Evolutionary conservation across 2,329 filamentous ascomycete species (phyloP), one percentile per base, ranked within the genome.

Genomic region (Sodiomyces alkalinus): DNA sequence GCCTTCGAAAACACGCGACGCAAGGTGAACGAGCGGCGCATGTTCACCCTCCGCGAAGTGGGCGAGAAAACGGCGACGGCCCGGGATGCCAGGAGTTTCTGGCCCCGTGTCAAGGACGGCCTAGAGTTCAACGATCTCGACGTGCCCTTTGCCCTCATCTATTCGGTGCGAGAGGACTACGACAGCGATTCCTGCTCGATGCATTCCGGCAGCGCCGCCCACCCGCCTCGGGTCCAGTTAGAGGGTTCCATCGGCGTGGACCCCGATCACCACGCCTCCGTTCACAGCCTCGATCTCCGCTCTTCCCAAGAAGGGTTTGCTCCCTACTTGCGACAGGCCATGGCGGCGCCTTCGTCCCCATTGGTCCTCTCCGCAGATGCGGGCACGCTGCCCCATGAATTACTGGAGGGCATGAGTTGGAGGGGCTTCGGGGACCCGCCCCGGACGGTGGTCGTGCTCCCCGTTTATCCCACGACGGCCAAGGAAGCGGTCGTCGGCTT

Each of bases 1-100:
- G 69, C 75, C 0, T 87, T 86, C 39, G 81, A 90, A 39, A 83
- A 85, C 44, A 90, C 81, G 2, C 56, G 78, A 14, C 65, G 80
- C 13, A 81, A 80, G 42, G 73, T 90, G 34, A 80, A 77, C 3
- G 80, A 87, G 51, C 60, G 81, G 30, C 65, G 80, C 26, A 86
- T 87, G 80, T 60, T 82, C 16, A 83, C 78, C 0, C 54, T 90
- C 20, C 67, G 78, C 22, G 79, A 86, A 44, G 70, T 87, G 24
- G 80, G 80, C 27, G 79, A 87, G 49, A 71, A 67, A 33, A 85
- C 78, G 4, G 71, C 77, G 3, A 58, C 68, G 11, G 80, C 80
- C n/a, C 64, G 75, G 26, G 76, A 80, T 34, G 64, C 86, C 2
- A 73, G 71, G 42, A 62, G 60, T 8, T 87, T 87, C 45, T 90